Conservation (phyloP, 768 basidiomycete species). For the Kwoniella europaea region DNA sequence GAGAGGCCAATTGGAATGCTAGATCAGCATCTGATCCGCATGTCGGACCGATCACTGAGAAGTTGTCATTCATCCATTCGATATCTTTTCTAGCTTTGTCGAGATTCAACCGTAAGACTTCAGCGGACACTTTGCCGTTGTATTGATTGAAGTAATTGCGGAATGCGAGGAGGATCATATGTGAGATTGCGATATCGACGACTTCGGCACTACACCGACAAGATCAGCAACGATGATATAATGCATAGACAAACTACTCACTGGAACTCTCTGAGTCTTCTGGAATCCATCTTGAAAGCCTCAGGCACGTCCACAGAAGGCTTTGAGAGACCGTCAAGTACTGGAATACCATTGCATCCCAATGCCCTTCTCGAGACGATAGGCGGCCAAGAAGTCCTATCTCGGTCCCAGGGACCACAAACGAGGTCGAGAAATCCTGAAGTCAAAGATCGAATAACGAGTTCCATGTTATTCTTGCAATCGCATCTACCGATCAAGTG, state of each 20-base stretch:
- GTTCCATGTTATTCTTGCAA: constrained; percentile 45
- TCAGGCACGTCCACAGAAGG: constrained; percentile 51
- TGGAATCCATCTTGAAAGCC: constrained; percentile 44
- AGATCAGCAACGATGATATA: constrained; percentile 10
- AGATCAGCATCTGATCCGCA: constrained; percentile 25
- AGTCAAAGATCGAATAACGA: constrained; percentile 39
- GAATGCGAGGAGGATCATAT: constrained; percentile 80
- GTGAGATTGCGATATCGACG: constrained; percentile 73
- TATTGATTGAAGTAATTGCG: constrained; percentile 65
- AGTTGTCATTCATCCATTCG: constrained; percentile 19
- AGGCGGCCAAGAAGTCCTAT: constrained; percentile 48
- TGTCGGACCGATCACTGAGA: background rate
- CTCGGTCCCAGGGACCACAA: constrained; percentile 59
- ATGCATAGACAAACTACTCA: constrained; percentile 18
- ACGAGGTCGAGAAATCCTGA: constrained; percentile 64
- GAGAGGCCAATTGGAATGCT: constrained; percentile 31
- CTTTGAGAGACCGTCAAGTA: constrained; percentile 41
- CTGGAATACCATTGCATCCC: constrained; percentile 32
- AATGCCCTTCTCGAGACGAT: constrained; percentile 52
- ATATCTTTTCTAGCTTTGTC: constrained; percentile 19
- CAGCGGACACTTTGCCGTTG: constrained; percentile 6
- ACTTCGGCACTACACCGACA: constrained; percentile 67
- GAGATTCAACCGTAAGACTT: background rate
- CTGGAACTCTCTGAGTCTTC: constrained; percentile 40
- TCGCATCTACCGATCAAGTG: constrained; percentile 60